phyloP scores from a whole-genome alignment of 495 filamentous ascomycete species.

The Glonium stellatum region DNA sequence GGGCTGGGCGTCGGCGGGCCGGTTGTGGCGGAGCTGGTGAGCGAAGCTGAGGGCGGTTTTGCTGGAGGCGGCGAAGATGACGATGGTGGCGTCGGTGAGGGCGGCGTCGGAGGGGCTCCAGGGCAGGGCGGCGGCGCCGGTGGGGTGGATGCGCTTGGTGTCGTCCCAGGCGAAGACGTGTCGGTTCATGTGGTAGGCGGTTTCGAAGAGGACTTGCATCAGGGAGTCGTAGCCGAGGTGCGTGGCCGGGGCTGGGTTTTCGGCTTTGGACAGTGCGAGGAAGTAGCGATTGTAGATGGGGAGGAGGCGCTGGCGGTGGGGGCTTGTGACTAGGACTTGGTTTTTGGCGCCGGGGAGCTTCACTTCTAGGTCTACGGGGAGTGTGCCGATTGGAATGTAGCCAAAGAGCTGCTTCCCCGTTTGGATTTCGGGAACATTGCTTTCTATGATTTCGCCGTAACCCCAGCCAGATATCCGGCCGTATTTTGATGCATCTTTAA shows the following conservation, averaged over 20 bases:
- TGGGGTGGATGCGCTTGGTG: slow-evolving; percentile 37
- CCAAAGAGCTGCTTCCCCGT: slow-evolving; percentile 34
- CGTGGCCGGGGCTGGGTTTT: slow-evolving; percentile 12
- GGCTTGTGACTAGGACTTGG: slow-evolving; percentile 40
- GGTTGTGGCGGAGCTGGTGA: slow-evolving; percentile 14
- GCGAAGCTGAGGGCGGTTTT: slow-evolving; percentile 25
- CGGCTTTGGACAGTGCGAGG: slow-evolving; percentile 20
- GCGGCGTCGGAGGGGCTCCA: slow-evolving; percentile 45
- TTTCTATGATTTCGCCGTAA: slow-evolving; percentile 46
- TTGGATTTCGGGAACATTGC: slow-evolving; percentile 34
- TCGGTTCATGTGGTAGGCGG: slow-evolving; percentile 43
- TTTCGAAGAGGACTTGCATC: slow-evolving; percentile 40
- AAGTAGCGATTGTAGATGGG: slow-evolving; percentile 50
- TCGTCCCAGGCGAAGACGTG: slow-evolving; percentile 41
- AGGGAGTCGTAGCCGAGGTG: slow-evolving; percentile 40
- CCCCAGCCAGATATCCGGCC: slow-evolving; percentile 54
- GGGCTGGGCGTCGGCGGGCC: slow-evolving; percentile 15
- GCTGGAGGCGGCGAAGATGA: slow-evolving; percentile 18
- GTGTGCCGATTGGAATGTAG: slow-evolving; percentile 36
- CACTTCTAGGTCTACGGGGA: slow-evolving; percentile 31
- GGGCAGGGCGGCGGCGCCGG: background rate
- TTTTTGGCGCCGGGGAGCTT: slow-evolving; percentile 22
- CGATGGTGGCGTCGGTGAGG: slow-evolving; percentile 37
- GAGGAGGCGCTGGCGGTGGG: slow-evolving; percentile 41
- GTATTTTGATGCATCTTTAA: slow-evolving; percentile 44